Conservation (phyloP, 805 yeast genomes). For the Vanderwaltozyma polyspora region DNA sequence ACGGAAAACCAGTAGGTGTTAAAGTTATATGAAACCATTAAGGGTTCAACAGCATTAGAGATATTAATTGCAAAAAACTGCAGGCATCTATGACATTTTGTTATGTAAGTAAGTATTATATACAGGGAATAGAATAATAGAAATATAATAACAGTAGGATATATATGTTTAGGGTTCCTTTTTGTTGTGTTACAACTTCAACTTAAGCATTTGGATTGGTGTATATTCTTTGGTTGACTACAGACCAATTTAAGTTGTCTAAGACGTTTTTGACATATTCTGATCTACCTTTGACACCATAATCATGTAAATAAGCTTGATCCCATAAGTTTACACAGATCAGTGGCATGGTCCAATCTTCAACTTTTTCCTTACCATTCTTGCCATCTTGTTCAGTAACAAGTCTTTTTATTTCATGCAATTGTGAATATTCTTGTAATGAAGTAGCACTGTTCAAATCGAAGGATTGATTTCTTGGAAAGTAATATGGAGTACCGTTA, state of each 20-base stretch:
- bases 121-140: not conserved
- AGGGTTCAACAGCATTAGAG: not conserved
- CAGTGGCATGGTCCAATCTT: conserved; percentile 52
- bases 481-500: conserved; percentile 69
- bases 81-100: not conserved
- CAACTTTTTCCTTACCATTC: conserved; percentile 24
- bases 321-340: conserved; percentile 82
- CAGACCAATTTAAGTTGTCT: conserved; percentile 76
- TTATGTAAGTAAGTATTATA: not conserved
- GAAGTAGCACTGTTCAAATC: conserved; percentile 69
- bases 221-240: conserved; percentile 38
- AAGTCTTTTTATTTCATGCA: conserved; percentile 33
- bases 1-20: conserved; percentile 62
- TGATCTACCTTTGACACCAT: conserved; percentile 64
- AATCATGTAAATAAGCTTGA: conserved; percentile 74
- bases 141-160: not conserved
- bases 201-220: conserved; percentile 6
- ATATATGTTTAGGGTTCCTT: not conserved
- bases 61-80: no score
- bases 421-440: conserved; percentile 39
- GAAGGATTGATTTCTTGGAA: conserved; percentile 54
- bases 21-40: conserved; percentile 41
- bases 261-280: conserved; percentile 65
- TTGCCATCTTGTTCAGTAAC: conserved; percentile 13
- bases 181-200: not conserved